Base-by-base conservation (phyloP, 768 basidiomycete species). In the Baorangia bicolor region DNA sequence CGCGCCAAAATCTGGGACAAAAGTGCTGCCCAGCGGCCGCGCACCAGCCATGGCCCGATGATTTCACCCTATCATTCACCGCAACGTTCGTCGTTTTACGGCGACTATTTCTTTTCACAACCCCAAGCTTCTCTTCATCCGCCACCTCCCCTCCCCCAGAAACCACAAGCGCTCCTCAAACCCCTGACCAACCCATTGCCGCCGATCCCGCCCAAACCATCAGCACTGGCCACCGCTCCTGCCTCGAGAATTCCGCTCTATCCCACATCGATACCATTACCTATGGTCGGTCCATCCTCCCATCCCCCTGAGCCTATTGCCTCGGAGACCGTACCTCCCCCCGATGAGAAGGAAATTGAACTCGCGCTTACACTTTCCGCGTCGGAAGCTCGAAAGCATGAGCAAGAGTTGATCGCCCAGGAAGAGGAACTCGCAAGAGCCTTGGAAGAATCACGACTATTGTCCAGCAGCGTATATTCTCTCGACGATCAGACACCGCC, bases 391-490 rank as follows among this genome's bases (percentile, higher is more conserved):
- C 63, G 49, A 34, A 60, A 48, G n/a, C 69, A 45, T 20, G 69
- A 71, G 41, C 56, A 63, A 41, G 62, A 55, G 8, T 23, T 72
- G 42, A 56, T 64, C 31, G 61, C 61, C 21, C 67, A 67, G 55
- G 88, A 91, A 64, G 86, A 89, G 30, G 85, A 90, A 40, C 73
- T 91, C 14, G 81, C 81, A 21, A 77, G 76, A 57, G 90, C 88
- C 0, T 61, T 92, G 54, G 78, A 82, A 59, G 79, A 79, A 55
- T 87, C 86, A 2, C 70, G 72, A n/a, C 39, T 72, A 18, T 41
- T 58, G 46, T 53, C 67, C 23, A 39, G 12, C 33, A 45, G 7
- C 44, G 21, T 48, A 18, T 67, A 64, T 38, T 14, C 49, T 28
- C 11, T 61, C 39, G 55, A 63, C 9, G 53, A 54, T 2, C 49